A percentile compares a stretch with the other conserved stretches of the same genome.
These are phyloP conservation scores for Zygoascus meyerae DNA, from an alignment of 1,139 yeast species.

Conservation along the genomic window DNA sequence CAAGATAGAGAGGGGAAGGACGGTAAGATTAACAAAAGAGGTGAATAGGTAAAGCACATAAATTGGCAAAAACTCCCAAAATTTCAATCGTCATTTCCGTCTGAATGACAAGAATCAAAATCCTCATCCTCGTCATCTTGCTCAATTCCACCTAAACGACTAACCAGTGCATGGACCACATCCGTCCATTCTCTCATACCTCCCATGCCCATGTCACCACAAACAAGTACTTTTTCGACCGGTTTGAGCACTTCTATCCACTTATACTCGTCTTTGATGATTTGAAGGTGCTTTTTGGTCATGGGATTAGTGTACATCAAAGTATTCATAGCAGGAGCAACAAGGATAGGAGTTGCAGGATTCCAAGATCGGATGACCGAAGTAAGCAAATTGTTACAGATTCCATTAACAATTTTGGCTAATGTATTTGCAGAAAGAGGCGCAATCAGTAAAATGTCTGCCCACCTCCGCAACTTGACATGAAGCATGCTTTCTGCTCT, in stretches of 20 bases:
- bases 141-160: constrained; percentile 35
- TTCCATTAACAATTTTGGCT: constrained; percentile 85
- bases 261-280: constrained; percentile 56
- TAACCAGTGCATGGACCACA: constrained; percentile 71
- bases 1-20: too few relatives aligned
- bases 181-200: constrained; percentile 98
- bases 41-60: too few relatives aligned
- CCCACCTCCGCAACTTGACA: constrained; percentile 90
- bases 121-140: constrained; percentile 35
- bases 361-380: constrained; percentile 90
- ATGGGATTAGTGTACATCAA: constrained; percentile 93
- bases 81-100: constrained; percentile 8
- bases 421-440: constrained; percentile 92
- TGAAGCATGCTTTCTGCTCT: constrained; percentile 74
- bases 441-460: constrained; percentile 83
- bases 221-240: constrained; percentile 84
- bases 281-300: constrained; percentile 71
- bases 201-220: constrained; percentile 97
- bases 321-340: constrained; percentile 98
- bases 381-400: constrained; percentile 79
- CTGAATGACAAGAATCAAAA: constrained; percentile 33
- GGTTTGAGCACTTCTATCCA: constrained; percentile 83
- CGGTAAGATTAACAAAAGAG: too few relatives aligned
- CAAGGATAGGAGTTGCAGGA: constrained; percentile 71
- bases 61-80: too few relatives aligned